Evolutionary conservation across 345 rosid species (phyloP).

Genomic region (Populus alba): DNA sequence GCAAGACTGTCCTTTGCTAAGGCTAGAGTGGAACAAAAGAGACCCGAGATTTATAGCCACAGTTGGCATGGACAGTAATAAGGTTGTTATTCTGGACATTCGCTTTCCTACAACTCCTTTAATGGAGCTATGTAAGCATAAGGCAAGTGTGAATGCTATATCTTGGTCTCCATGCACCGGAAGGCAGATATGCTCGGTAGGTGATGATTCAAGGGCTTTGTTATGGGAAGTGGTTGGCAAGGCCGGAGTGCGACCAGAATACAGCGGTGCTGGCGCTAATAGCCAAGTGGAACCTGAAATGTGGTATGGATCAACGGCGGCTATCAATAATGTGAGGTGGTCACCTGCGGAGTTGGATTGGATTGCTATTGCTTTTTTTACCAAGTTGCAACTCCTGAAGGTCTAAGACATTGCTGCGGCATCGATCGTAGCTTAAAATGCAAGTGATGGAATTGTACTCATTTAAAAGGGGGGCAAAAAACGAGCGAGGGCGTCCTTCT

Average conservation of each 20-base stretch:
- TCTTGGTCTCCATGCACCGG: constrained; percentile 49
- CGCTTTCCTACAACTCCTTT: constrained; percentile 50
- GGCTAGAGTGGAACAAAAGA: constrained; percentile 60
- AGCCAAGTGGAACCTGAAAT: constrained; percentile 41
- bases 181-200: constrained; percentile 43
- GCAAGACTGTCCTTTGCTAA: constrained; percentile 34
- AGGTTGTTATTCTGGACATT: constrained; percentile 52
- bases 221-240: constrained; percentile 41
- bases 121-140: constrained; percentile 41
- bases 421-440: neutral
- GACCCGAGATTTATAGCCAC: constrained; percentile 58
- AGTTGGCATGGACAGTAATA: constrained; percentile 45
- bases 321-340: constrained; percentile 53
- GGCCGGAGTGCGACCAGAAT: constrained; percentile 5
- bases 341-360: constrained; percentile 46
- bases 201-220: constrained; percentile 53
- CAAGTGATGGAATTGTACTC: neutral
- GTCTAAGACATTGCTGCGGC: constrained; percentile 18
- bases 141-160: constrained; percentile 46
- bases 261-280: neutral
- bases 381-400: constrained; percentile 45
- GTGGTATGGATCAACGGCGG: constrained; percentile 44
- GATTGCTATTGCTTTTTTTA: constrained; percentile 37
- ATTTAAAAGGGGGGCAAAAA: no score
- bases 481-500: no score